Evolutionary conservation across 495 filamentous ascomycete genomes (phyloP).

Genomic region (Cudoniella acicularis): DNA sequence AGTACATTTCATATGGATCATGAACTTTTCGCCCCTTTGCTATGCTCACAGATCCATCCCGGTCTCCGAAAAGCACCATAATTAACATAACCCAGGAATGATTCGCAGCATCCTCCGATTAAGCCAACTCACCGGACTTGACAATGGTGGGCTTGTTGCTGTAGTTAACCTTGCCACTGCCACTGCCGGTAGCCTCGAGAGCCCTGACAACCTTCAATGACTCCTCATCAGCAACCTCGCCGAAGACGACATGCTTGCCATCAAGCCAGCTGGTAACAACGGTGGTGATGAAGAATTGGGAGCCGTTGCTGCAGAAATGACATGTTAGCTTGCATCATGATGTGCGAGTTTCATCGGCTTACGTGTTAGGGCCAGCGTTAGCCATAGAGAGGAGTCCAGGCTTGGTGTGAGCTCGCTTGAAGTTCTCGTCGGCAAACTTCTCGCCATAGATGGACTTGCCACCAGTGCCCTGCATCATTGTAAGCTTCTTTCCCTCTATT

Average conservation of each 20-base stretch:
- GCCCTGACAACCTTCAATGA: conserved; percentile 64
- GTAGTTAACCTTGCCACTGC: conserved; percentile 59
- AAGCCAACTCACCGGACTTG: conserved; percentile 45
- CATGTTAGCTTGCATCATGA: conserved; percentile 16
- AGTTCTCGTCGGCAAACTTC: conserved; percentile 83
- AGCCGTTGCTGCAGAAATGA: conserved; percentile 60
- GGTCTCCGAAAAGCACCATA: conserved; percentile 1
- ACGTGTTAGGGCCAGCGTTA: conserved; percentile 78
- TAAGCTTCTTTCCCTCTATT: conserved; percentile 11
- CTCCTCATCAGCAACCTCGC: conserved; percentile 63
- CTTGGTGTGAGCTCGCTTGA: conserved; percentile 57
- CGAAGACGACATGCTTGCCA: conserved; percentile 79
- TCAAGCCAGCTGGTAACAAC: conserved; percentile 70
- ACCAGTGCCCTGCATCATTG: conserved; percentile 62
- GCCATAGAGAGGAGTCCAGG: conserved; percentile 76
- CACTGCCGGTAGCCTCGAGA: conserved; percentile 67
- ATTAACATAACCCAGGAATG: conserved; percentile 14
- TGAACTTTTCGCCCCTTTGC: conserved; percentile 23
- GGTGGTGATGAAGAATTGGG: conserved; percentile 78
- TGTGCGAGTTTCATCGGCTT: conserved; percentile 29
- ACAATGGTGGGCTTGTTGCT: conserved; percentile 65
- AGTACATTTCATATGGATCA: conserved; percentile 14
- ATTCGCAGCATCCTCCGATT: conserved; percentile 6
- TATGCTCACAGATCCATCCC: conserved; percentile 1
- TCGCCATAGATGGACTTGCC: conserved; percentile 87